phyloP scores from a whole-genome alignment of 148 eudicot genomes.

The Fagopyrum homotropicum region DNA sequence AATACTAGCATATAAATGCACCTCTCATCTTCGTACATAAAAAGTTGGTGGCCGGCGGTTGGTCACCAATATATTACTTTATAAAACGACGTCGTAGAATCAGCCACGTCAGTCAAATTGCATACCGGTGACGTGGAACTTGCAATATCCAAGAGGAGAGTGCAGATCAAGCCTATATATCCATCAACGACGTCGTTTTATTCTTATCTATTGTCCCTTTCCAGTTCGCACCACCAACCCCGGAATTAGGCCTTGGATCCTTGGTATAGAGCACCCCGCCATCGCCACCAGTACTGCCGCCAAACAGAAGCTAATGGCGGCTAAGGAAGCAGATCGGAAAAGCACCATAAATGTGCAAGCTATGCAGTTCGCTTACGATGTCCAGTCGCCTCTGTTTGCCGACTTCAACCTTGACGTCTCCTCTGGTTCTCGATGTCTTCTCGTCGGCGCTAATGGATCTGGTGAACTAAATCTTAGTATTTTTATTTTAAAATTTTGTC shows the following conservation, averaged over 20 bases:
- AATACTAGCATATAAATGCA: too few species aligned
- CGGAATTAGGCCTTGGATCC: neutral
- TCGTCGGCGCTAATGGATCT: slow-evolving; percentile 96
- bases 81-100: neutral
- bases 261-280: neutral
- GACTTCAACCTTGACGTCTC: slow-evolving; percentile 61
- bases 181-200: slow-evolving; percentile 1
- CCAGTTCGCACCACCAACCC: neutral
- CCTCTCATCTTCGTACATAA: neutral
- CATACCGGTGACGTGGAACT: slow-evolving; percentile 1
- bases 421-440: slow-evolving; percentile 87
- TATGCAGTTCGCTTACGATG: slow-evolving; percentile 81
- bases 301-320: slow-evolving; percentile 16
- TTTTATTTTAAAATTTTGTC: neutral
- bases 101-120: neutral
- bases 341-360: slow-evolving; percentile 49
- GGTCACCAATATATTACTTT: neutral
- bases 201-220: neutral
- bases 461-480: slow-evolving; percentile 25
- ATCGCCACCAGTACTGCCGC: neutral
- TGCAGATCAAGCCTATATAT: neutral
- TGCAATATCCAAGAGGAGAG: neutral
- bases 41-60: neutral
- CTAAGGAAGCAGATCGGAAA: neutral
- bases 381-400: slow-evolving; percentile 49